These are phyloP conservation scores for Calonectria crousiana DNA, from an alignment of 2,329 filamentous ascomycete genomes.

Conservation along the genomic window DNA sequence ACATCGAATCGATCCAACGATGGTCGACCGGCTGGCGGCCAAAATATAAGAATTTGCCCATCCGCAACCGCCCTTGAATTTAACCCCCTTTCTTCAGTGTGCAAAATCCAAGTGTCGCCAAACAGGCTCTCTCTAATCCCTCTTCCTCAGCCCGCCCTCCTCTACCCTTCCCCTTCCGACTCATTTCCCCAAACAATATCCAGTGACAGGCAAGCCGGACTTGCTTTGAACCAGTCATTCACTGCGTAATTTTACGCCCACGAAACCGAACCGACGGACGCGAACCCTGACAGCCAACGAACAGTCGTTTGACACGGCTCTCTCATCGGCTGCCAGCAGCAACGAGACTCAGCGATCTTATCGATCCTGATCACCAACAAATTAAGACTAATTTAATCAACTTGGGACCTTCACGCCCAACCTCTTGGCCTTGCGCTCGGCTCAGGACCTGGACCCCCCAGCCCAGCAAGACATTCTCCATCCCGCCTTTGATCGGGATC, in stretches of 20 bases:
- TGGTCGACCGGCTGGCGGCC: conserved; percentile 58
- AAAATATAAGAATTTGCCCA: conserved; percentile 71
- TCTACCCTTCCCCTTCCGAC: conserved; percentile 46
- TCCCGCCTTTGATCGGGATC: conserved; percentile 46
- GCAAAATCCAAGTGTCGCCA: conserved; percentile 64
- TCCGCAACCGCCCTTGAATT: conserved; percentile 55
- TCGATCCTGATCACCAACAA: conserved; percentile 41
- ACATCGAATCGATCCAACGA: conserved; percentile 43
- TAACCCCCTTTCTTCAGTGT: conserved; percentile 54
- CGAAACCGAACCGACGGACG: conserved; percentile 34
- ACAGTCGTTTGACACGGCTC: conserved; percentile 46
- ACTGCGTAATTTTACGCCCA: conserved; percentile 46
- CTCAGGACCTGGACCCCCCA: conserved; percentile 40
- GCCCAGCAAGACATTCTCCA: conserved; percentile 40
- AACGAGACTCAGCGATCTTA: conserved; percentile 41
- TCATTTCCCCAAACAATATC: conserved; percentile 44
- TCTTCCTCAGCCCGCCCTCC: conserved; percentile 50
- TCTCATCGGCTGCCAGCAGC: conserved; percentile 39
- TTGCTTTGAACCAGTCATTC: conserved; percentile 69
- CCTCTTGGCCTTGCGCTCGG: conserved; percentile 37
- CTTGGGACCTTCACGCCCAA: conserved; percentile 42
- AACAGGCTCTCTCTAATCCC: conserved; percentile 55
- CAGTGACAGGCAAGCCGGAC: conserved; percentile 69
- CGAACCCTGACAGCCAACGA: conserved; percentile 29
- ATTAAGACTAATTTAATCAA: conserved; percentile 48